Base-by-base conservation (phyloP, 495 filamentous ascomycete genomes). In the Evansstolkia leycettana region DNA sequence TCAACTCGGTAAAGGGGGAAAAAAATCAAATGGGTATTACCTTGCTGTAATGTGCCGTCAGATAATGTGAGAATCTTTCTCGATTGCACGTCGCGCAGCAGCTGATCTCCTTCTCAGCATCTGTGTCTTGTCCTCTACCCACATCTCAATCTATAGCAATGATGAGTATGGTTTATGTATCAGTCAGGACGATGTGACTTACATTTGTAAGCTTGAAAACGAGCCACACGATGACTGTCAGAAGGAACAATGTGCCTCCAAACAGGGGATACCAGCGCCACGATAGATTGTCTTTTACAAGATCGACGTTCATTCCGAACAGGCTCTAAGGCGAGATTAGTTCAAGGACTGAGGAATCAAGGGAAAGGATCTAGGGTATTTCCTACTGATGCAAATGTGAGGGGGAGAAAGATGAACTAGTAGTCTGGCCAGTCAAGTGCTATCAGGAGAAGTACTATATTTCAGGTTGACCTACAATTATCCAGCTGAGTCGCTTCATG, bases 401-500 rank as follows among this genome's bases (percentile, higher is more conserved):
- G 34, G n/a, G 54, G 55, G 3, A 58, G 41, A 33, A 58, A 58
- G 12, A 58, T 48, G 25, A 58, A 58, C 48, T 57, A 28, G 20
- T 9, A 5, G 7, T 8, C 12, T 18, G 28, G 29, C 52, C 13
- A 54, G 47, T 18, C 12, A 16, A 9, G 9, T 23, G 20, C 4
- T 23, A 23, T 23, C 20, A 9, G 5, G 4, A 23, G 20, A 23
- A 23, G 9, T 5, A 9, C 20, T 4, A 9, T 4, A 23, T 23
- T 23, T 4, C 9, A 23, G 20, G 9, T 18, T 12, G n/a, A n/a
- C 19, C 20, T 48, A 57, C 54, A 13, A 51, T 58, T 19, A 58
- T 58, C 54, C 55, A 58, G 19, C 47, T 58, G 23, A 58, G 39
- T 7, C 55, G 48, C 20, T 58, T 57, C 48, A 58, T 50, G 33